Base-by-base conservation (phyloP, 164 flowering plant genomes). In the Umbilicus rupestris region DNA sequence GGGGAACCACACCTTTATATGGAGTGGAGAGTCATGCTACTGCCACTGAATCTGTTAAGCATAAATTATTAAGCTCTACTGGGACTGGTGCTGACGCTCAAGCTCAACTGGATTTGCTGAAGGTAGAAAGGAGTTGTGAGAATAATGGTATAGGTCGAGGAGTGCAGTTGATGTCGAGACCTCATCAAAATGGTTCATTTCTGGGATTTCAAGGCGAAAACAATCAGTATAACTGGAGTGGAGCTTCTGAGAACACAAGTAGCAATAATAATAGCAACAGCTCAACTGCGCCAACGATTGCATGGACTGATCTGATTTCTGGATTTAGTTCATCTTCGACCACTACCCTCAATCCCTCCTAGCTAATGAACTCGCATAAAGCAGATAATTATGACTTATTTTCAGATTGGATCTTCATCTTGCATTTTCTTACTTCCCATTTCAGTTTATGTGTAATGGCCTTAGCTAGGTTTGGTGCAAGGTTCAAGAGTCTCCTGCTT, bases 251-350 rank as follows among this genome's bases (percentile, higher is more conserved):
- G 31, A 55, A 26, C 33, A 28, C 17, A 55, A 55, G 28, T 55
- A 15, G 17, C 60, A 55, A 55, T 55, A 55, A 28, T 30, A 55
- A 26, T 26, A 30, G 60, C 28, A 9, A 28, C 29, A 28, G 19
- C 60, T 55, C 35, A 55, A 11, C 60, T 55, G 60, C 33, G 22
- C 33, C 60, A 26, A 28, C 35, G 28, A 14, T 55, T 55, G 33
- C 60, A 55, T 55, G 60, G 60, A 55, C 60, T 24, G 60, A 55
- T 26, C 60, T 55, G 60, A 55, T 55, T 55, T 55, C 60, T 26
- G 60, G 60, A 55, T 55, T 26, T 55, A 55, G 19, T 55, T 28
- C 60, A 12, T 12, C 31, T 16, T 28, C 31, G 19, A 55, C 33
- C 60, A 26, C 10, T 12, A 14, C 60, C 1, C 33, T 26, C 19